Base-by-base conservation (phyloP, 2,329 filamentous ascomycete genomes). In the Colletotrichum eremochloae region DNA sequence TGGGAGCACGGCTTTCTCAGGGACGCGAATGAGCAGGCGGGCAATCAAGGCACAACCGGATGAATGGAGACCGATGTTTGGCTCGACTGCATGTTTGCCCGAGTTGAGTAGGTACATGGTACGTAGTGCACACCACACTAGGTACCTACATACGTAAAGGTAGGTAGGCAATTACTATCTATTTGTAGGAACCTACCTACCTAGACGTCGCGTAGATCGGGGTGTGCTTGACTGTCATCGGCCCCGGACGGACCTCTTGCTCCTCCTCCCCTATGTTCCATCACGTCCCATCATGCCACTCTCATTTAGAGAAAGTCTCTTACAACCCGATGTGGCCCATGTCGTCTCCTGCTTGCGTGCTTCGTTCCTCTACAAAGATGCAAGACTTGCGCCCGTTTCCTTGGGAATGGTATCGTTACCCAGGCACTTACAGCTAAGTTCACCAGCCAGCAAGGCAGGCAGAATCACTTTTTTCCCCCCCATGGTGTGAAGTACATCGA, bases 221-320 rank as follows among this genome's bases (percentile, higher is more conserved):
- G 48, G 40, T 64, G 68, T 46, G 63, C 68, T 71, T 58, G 57
- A 63, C 57, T 52, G 63, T 64, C 42, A 15, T 53, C 53, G 40
- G 18, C 55, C 44, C 44, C 57, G 50, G 50, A 65, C 69, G 66
- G 69, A 64, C 66, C 69, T 72, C 42, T 61, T 50, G 53, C 69
- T 69, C 36, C 46, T 72, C 20, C 36, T 72, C 24, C 24, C 40
- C 48, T 48, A 53, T 42, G 65, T 61, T 53, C 57, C 56, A 67
- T 67, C 44, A 48, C 33, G 55, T 60, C 33, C 31, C 53, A 24
- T 57, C 4, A 38, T n/a, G 53, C 44, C 20, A 11, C 20, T 38
- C 20, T 5, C 53, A 56, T 20, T n/a, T 33, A 36, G 31, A 15
- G 52, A 3, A 11, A 33, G 14, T 14, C 33, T 38, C 33, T 38